These are phyloP conservation scores for Inga oerstediana DNA, from an alignment of 306 rosid species.

Conservation along the genomic window DNA sequence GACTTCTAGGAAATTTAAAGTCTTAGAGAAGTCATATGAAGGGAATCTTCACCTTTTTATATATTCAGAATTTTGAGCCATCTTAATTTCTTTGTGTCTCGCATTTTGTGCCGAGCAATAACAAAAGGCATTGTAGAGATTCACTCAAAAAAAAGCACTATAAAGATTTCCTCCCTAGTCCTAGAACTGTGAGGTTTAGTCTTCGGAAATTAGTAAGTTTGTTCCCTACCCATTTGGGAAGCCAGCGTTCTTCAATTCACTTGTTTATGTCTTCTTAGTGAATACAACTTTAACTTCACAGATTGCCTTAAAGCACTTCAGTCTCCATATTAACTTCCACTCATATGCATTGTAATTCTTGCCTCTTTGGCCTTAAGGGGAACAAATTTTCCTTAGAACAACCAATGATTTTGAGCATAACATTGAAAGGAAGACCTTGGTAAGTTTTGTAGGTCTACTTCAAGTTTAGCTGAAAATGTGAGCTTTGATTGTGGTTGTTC, in stretches of 20 bases:
- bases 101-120: not conserved
- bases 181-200: not conserved
- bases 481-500: constrained; percentile 8
- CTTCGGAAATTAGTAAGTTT: not conserved
- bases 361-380: not conserved
- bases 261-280: not conserved
- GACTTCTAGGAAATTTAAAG: not conserved
- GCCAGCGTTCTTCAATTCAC: not conserved
- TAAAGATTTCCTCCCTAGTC: not conserved
- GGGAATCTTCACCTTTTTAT: not conserved
- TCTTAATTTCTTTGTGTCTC: not conserved
- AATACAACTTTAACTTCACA: not conserved
- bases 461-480: not conserved
- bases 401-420: not conserved
- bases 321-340: not conserved
- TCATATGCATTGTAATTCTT: not conserved
- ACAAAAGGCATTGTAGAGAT: not conserved
- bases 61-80: not conserved
- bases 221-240: not conserved
- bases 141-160: not conserved
- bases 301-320: not conserved
- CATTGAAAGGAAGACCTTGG: not conserved
- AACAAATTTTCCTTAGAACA: not conserved
- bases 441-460: not conserved
- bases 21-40: not conserved